Base-by-base conservation (phyloP, 2,329 filamentous ascomycete genomes). In the Aspergillus terreus region DNA sequence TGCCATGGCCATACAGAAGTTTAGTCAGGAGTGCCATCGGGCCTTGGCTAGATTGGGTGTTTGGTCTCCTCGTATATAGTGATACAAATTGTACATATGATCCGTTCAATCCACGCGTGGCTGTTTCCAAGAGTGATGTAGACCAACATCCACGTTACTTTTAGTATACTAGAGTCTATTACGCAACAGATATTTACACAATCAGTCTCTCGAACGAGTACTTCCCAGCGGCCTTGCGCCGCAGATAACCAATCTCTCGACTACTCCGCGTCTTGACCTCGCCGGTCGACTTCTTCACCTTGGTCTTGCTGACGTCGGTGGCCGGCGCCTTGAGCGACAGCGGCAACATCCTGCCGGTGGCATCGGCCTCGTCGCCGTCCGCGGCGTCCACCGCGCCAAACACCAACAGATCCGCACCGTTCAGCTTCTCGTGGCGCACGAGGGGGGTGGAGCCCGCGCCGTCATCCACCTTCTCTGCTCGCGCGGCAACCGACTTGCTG, bases 161-260 rank as follows among this genome's bases (percentile, higher is more conserved):
- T 30, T 30, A 30, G 2, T 10, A 3, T 30, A 30, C 27, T 30
- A 30, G 7, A 30, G 7, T 30, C 27, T 30, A 30, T 10, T 30
- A 4, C 27, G 27, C 10, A 38, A 38, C 23, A 38, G 6, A 38
- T 59, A 48, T 49, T 48, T 78, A 90, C 62, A 90, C 76, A 47
- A 80, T 71, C 61, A 95, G 84, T 71, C 84, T 83, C 74, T 96
- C 90, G 58, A 92, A 80, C 44, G 88, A 90, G 74, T 96, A 96
- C 59, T 86, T 83, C 50, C 87, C 88, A 55, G 92, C 86, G 67
- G 85, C 86, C 73, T 88, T 87, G 66, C 87, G 90, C 65, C 87
- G 83, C 68, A 95, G 73, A 70, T 88, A 83, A 15, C 88, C 89
- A 52, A 86, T 84, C 73, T 95, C 87, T 69, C 90, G 79, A 60